Conservation (phyloP, 805 yeast species). For the Suhomyces faveliae region DNA sequence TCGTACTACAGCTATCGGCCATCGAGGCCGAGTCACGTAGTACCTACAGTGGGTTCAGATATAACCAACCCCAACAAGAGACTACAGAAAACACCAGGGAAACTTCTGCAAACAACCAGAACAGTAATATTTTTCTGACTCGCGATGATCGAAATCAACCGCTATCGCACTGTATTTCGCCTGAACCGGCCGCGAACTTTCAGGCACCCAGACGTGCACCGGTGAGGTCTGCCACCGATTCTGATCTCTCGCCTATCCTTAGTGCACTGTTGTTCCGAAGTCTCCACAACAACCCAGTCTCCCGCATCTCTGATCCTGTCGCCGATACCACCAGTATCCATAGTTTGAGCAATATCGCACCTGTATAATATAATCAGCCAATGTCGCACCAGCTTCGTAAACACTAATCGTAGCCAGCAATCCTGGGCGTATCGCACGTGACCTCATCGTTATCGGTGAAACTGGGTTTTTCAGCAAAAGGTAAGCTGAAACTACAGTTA, state of each 20-base stretch:
- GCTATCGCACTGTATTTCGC: too few species aligned
- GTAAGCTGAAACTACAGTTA: neutral
- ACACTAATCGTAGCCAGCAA: neutral
- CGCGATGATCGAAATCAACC: neutral
- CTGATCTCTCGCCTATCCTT: neutral
- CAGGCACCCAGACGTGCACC: neutral
- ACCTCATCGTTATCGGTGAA: neutral
- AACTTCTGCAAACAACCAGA: neutral
- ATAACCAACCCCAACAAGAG: neutral
- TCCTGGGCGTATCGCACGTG: neutral
- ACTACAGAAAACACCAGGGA: neutral
- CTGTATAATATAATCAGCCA: constrained; percentile 3
- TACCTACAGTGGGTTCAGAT: neutral
- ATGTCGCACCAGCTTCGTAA: constrained; percentile 1
- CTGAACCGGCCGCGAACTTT: too few species aligned
- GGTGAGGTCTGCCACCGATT: neutral
- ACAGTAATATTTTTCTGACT: neutral
- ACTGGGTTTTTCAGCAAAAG: neutral
- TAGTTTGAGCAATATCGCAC: constrained; percentile 3
- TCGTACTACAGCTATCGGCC: constrained; percentile 2
- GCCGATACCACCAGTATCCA: neutral
- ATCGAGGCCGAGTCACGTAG: neutral
- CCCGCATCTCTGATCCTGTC: constrained; percentile 6
- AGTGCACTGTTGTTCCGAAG: constrained; percentile 4
- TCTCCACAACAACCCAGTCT: constrained; percentile 1